Conservation (phyloP, 2,329 filamentous ascomycete species). For the Exophiala phaeomuriformis region DNA sequence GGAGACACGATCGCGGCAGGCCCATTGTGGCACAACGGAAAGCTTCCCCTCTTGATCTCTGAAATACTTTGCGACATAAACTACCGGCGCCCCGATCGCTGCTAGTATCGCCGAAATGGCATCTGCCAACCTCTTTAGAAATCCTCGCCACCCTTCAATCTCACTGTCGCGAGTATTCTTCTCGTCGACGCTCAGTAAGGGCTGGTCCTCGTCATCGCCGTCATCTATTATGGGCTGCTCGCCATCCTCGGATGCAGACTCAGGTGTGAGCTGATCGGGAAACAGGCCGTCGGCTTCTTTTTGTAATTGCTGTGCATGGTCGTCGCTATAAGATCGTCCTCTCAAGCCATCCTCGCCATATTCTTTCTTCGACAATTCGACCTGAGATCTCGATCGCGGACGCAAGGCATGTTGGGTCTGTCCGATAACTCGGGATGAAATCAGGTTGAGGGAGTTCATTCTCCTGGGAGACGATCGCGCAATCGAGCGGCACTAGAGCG, state of each 20-base stretch:
- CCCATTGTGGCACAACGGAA: slow-evolving; percentile 66
- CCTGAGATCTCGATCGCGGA: slow-evolving; percentile 49
- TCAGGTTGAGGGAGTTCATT: slow-evolving; percentile 96
- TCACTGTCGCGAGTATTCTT: slow-evolving; percentile 36
- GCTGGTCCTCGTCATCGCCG: slow-evolving; percentile 57
- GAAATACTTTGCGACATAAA: slow-evolving; percentile 76
- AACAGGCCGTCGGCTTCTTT: slow-evolving; percentile 30
- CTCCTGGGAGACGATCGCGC: slow-evolving; percentile 10
- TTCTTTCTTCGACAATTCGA: slow-evolving; percentile 36
- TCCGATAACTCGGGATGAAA: slow-evolving; percentile 73
- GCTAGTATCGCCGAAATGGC: slow-evolving; percentile 70
- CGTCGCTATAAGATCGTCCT: slow-evolving; percentile 39
- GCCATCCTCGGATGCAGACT: slow-evolving; percentile 26
- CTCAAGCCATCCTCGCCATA: slow-evolving; percentile 33
- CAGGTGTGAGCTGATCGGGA: slow-evolving; percentile 25
- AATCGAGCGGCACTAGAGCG: not conserved
- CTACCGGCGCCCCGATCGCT: slow-evolving; percentile 68
- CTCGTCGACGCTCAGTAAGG: slow-evolving; percentile 49
- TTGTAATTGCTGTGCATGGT: slow-evolving; percentile 27
- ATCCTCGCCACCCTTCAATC: slow-evolving; percentile 39
- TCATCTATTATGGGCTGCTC: slow-evolving; percentile 39
- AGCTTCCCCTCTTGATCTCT: slow-evolving; percentile 74
- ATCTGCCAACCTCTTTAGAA: slow-evolving; percentile 63
- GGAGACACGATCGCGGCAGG: slow-evolving; percentile 33
- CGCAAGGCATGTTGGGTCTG: slow-evolving; percentile 47